Percentiles rank a stretch among this genome's conserved stretches.
Evolutionary conservation across 129 eudicot genomes (phyloP).

Genomic region (Pittosporum tobira): DNA sequence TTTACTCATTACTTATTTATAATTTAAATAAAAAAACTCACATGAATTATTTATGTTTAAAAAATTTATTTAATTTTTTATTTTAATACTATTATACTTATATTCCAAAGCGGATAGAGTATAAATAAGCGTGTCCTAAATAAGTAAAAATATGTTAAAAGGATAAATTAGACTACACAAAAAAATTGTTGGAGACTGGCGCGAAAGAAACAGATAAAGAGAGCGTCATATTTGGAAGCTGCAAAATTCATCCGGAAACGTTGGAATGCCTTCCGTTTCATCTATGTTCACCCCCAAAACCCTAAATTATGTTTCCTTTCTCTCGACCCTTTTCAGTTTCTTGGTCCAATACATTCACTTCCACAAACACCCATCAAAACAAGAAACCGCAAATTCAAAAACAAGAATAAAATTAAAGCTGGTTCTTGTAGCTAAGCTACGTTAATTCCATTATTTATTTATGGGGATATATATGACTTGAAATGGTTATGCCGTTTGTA

Average conservation of each 20-base stretch:
- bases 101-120: no score
- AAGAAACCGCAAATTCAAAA: neutral
- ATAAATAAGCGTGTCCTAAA: no score
- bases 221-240: constrained; percentile 3
- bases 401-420: neutral
- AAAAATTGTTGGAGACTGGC: no score
- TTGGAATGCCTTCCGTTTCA: constrained; percentile 11
- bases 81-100: no score
- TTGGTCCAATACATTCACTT: neutral
- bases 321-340: neutral
- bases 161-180: no score
- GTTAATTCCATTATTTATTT: no score
- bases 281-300: neutral
- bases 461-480: neutral
- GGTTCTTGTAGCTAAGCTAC: neutral
- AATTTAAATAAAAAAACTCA: no score
- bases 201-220: constrained; percentile 6
- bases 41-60: no score
- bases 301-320: neutral
- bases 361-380: neutral
- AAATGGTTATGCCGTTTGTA: constrained; percentile 1
- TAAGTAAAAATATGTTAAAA: no score
- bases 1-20: no score
- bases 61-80: no score
- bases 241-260: neutral